Evolutionary conservation across 2,329 filamentous ascomycete species (phyloP).

Genomic region (Ciborinia camelliae): DNA sequence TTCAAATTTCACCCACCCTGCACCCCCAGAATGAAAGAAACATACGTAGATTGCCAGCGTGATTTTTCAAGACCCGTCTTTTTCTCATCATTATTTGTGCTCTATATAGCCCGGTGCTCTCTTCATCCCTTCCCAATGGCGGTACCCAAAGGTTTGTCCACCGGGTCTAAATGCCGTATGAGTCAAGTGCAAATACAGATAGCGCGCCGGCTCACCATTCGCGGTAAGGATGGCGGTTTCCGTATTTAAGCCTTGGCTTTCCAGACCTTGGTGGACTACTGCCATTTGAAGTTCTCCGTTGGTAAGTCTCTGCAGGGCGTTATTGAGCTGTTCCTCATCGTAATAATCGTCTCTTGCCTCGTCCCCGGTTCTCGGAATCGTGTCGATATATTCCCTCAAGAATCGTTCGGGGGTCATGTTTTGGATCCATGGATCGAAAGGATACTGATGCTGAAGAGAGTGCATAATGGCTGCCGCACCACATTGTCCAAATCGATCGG

Average conservation of each 20-base stretch:
- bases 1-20: too few relatives aligned
- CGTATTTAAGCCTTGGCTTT: neutral
- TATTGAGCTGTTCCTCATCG: slow-evolving; percentile 8
- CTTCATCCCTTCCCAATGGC: slow-evolving; percentile 2
- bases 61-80: neutral
- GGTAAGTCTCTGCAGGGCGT: slow-evolving; percentile 4
- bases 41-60: neutral
- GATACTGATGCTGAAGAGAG: slow-evolving; percentile 7
- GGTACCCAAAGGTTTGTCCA: neutral
- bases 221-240: neutral
- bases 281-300: neutral
- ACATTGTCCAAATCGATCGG: neutral
- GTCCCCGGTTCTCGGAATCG: neutral
- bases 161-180: slow-evolving; percentile 14
- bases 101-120: neutral
- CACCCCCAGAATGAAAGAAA: neutral
- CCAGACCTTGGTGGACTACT: neutral
- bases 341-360: neutral
- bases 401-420: neutral
- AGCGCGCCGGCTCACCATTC: neutral
- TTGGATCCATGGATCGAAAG: neutral
- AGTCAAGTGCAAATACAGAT: slow-evolving; percentile 14
- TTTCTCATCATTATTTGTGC: neutral
- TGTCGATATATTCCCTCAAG: neutral
- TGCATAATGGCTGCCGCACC: neutral